Conservation (phyloP, 2,329 filamentous ascomycete species). For the Diaporthe sp. region DNA sequence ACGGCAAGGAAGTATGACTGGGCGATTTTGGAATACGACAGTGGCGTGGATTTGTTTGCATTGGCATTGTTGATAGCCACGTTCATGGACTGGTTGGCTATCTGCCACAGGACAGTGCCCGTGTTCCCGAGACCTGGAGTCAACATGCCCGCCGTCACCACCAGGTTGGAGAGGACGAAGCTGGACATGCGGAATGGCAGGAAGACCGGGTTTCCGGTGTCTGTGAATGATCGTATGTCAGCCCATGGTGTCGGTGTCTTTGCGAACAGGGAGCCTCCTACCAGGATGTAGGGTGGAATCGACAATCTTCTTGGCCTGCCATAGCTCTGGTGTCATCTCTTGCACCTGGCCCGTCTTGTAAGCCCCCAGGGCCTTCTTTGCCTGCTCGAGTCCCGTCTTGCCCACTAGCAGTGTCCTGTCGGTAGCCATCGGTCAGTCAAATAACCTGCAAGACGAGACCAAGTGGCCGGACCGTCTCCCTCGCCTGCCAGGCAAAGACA, state of each 20-base stretch:
- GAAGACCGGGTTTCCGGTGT: constrained; percentile 92
- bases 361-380: constrained; percentile 83
- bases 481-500: constrained; percentile 1
- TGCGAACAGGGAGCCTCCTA: constrained; percentile 57
- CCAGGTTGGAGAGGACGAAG: constrained; percentile 92
- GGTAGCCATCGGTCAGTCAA: neutral
- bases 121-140: constrained; percentile 87
- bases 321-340: constrained; percentile 90
- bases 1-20: constrained; percentile 95
- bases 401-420: constrained; percentile 88
- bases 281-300: constrained; percentile 97
- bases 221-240: constrained; percentile 59
- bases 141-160: constrained; percentile 97
- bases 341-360: constrained; percentile 89
- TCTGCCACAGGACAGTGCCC: constrained; percentile 93
- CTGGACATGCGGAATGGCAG: constrained; percentile 98
- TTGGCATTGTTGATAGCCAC: constrained; percentile 98
- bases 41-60: constrained; percentile 95
- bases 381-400: constrained; percentile 82
- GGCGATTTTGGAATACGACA: constrained; percentile 83
- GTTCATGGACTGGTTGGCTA: constrained; percentile 97
- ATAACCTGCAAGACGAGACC: neutral
- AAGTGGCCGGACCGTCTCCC: neutral
- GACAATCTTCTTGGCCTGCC: constrained; percentile 96
- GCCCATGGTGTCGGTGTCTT: constrained; percentile 25